Evolutionary conservation across 2,329 filamentous ascomycete genomes (phyloP), one percentile per base, ranked within the genome.

Genomic region (Botryotinia globosa): DNA sequence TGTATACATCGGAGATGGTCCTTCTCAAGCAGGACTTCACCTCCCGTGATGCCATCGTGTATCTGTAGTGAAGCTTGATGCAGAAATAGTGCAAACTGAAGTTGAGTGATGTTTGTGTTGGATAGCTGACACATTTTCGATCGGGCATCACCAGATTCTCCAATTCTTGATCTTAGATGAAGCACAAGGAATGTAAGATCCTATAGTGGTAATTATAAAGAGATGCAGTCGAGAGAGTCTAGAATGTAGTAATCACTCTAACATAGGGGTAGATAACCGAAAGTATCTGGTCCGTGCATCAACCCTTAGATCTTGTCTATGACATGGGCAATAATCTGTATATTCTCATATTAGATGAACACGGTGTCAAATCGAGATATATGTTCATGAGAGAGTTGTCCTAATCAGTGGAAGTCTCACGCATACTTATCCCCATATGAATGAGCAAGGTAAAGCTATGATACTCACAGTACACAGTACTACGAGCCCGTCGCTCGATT

Each of bases 41-140:
- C 1, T 48, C 3, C 9, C 45, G 20, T 3, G 0, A 25, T 25
- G 18, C 22, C 6, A 37, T 37, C 7, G 37, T 37, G 9, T 37
- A 37, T 37, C 37, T 37, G 37, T 37, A 37, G 37, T 37, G 37
- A 37, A 37, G 37, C 37, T 34, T n/a, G n/a, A n/a, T n/a, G n/a
- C 22, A 48, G 0, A 48, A 0, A 25, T 25, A 0, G 9, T 48
- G 4, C 9, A 22, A 5, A 48, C 4, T 48, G 22, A 25, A 48
- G 22, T 48, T 12, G 1, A 0, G 0, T 29, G 0, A 16, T 54
- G 0, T 54, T 7, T 14, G 0, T 7, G 3, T 16, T 54, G 5
- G 12, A n/a, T 54, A 1, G 25, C 25, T 54, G 48, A 25, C 2
- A 37, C 9, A 37, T 5, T 25, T n/a, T 37, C 22, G 34, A 59